Base-by-base conservation (phyloP, 805 yeast genomes). In the Ogataea salicorniae region DNA sequence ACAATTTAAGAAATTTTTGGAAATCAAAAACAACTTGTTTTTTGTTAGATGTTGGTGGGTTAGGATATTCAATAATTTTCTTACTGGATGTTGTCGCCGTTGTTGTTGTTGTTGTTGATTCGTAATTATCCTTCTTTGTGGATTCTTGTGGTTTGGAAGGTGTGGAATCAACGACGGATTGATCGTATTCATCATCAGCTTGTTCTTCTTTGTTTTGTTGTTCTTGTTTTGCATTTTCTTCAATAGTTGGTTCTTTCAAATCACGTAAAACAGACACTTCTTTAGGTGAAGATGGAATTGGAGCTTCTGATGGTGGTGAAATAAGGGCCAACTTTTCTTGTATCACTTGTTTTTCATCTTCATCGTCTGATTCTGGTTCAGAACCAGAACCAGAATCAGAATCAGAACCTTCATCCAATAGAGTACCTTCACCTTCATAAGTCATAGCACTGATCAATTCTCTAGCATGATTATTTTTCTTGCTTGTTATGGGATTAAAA, bases 1-100 rank as follows among this genome's bases (percentile, higher is more conserved):
- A 74, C 54, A 84, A 87, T 13, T 74, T 72, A 37, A 90, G 71
- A 61, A 94, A 94, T 22, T 75, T 66, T 61, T 88, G 96, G 63
- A 92, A 94, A 63, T 94, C 96, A 66, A 92, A 91, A 4, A 76
- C 72, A 23, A 47, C 53, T 43, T 63, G 66, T 34, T 60, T 61
- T 35, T 56, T 56, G 5, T 54, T 61, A 52, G 50, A 51, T 37
- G 42, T 55, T 42, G 66, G 66, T 5, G 71, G 65, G 42, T 61
- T 63, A 20, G 68, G 63, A 39, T 58, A 56, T 38, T 53, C 57
- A 29, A 34, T 31, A 41, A 42, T 39, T 50, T 52, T 35, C 34
- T 41, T 29, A 42, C 40, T n/a, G 9, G 17, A 23, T 37, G 34
- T 17, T 33, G 39, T 13, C 4, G 38, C 23, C 16, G 43, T 14